Conservation (phyloP, 1,139 yeast genomes). For the Yamadazyma spencermartinsiae region DNA sequence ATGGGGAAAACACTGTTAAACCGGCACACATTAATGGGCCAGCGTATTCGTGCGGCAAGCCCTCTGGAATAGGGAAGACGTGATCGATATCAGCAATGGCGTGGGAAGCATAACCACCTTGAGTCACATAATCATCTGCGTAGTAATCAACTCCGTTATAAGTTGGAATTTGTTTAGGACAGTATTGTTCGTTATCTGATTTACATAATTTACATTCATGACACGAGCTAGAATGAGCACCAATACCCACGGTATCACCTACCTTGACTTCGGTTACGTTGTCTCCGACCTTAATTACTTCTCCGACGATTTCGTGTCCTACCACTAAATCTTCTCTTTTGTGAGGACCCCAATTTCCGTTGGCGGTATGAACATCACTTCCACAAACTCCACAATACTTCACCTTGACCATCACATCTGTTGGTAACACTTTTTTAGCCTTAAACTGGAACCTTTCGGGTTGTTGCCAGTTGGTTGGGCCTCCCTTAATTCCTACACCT, state of each 20-base stretch:
- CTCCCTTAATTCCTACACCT: conserved; percentile 40
- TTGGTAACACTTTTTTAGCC: conserved; percentile 35
- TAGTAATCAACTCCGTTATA: conserved; percentile 42
- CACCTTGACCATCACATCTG: conserved; percentile 48
- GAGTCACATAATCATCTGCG: conserved; percentile 39
- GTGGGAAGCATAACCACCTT: conserved; percentile 66
- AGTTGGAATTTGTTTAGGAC: conserved; percentile 43
- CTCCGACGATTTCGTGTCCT: conserved; percentile 58
- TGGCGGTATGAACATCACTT: conserved; percentile 50
- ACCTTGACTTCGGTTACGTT: conserved; percentile 46
- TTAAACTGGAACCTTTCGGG: conserved; percentile 40
- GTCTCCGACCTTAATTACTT: conserved; percentile 47
- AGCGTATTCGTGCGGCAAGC: conserved; percentile 43
- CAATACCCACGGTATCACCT: conserved; percentile 66
- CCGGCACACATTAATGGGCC: conserved; percentile 74
- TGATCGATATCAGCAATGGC: conserved; percentile 54
- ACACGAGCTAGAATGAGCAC: conserved; percentile 55
- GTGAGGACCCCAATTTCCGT: conserved; percentile 46
- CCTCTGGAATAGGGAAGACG: conserved; percentile 60
- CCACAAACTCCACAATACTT: conserved; percentile 65
- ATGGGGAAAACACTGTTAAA: conserved; percentile 60
- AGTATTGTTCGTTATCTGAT: conserved; percentile 50
- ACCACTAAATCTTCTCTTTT: conserved; percentile 37
- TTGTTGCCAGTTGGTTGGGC: conserved; percentile 46
- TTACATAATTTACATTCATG: conserved; percentile 48